Conservation (phyloP, 2,329 filamentous ascomycete species). For the Blastomyces silverae region DNA sequence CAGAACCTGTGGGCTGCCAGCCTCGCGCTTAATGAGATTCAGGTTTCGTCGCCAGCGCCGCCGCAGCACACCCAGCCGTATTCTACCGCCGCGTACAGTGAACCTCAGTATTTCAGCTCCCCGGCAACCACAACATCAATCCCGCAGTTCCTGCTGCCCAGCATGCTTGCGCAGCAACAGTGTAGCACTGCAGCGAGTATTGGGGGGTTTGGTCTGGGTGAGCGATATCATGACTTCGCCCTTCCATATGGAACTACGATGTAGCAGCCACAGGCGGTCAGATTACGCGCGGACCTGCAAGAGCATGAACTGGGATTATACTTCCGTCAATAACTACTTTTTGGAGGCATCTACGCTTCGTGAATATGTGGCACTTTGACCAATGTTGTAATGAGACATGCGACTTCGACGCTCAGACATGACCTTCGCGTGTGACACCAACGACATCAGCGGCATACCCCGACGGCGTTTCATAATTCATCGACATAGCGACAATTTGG, state of each 20-base stretch:
- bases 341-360: conserved; percentile 8
- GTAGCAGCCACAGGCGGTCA: conserved; percentile 52
- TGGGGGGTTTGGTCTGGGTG: conserved; percentile 71
- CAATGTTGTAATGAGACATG: conserved; percentile 31
- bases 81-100: conserved; percentile 58
- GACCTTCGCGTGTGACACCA: conserved; percentile 34
- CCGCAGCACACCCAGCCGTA: conserved; percentile 74
- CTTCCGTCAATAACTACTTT: not conserved
- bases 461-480: conserved; percentile 46
- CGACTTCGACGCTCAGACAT: conserved; percentile 30
- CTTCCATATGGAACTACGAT: conserved; percentile 67
- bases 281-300: conserved; percentile 16
- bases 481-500: conserved; percentile 39
- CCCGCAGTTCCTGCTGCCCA: conserved; percentile 72
- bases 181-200: conserved; percentile 75
- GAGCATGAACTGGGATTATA: conserved; percentile 18
- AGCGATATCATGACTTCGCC: conserved; percentile 75
- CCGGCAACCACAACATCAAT: conserved; percentile 68
- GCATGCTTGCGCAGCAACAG: conserved; percentile 71
- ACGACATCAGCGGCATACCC: conserved; percentile 45
- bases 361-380: conserved; percentile 20
- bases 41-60: conserved; percentile 70
- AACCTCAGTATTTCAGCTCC: conserved; percentile 66
- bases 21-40: conserved; percentile 62
- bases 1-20: conserved; percentile 66